Base-by-base conservation (phyloP, 176 grass and related monocot genomes). In the Ampelocalamus luodianensis region DNA sequence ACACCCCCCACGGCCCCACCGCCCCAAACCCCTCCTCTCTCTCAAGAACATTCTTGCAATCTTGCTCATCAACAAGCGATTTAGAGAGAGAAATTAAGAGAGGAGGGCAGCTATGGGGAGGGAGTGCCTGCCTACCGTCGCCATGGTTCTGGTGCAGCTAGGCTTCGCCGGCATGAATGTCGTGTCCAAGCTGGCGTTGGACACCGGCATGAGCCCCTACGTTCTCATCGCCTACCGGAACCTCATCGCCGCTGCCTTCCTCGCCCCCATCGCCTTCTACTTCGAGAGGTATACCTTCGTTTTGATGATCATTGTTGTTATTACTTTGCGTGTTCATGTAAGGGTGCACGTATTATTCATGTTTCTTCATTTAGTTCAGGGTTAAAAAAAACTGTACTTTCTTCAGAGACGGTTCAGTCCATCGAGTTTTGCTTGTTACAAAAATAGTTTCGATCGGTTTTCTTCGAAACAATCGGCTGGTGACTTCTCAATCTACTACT, bases 171-270 rank as follows among this genome's bases (percentile, higher is more conserved):
- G 93, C 9, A 81, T 98, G 61, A 98, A 98, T 61, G 82, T 98
- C 14, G 32, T 98, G 34, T 98, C 96, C 12, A 98, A 98, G 82
- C 77, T 98, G n/a, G 96, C 96, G 43, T 74, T 98, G 76, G 93
- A 95, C 84, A 86, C 83, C 8, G 93, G 96, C 87, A 98, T 93
- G 93, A 98, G 93, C 80, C 96, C 96, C 55, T 95, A 87, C 68
- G 96, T 98, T 15, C 75, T 98, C 82, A 98, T 90, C 82, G 85
- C 96, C 79, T 98, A 98, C 87, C 93, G 96, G 13, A 95, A 98
- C 89, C 72, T 98, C 85, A 68, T 95, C 20, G 96, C 96, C 77
- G 90, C 89, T 40, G 26, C 82, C 80, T 89, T 98, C 84, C 86
- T 95, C 58, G 79, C 61, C 39, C 96, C 96, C 48, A 0, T 90